Evolutionary conservation across 129 eudicot species (phyloP).

Genomic region (Erigeron canadensis): DNA sequence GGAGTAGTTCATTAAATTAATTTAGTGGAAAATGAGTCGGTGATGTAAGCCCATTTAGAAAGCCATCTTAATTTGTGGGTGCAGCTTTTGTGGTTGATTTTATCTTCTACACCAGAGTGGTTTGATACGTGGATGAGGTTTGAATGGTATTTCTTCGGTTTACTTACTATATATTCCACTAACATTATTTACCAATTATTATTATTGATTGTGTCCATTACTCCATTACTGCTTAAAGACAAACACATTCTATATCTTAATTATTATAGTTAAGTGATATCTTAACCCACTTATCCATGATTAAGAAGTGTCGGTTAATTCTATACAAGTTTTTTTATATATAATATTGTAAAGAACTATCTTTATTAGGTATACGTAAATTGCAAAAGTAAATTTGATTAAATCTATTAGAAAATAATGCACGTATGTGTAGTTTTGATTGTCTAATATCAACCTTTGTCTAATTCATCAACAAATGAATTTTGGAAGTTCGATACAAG

Average conservation of each 20-base stretch:
- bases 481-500: too few relatives aligned
- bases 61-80: conserved; percentile 17
- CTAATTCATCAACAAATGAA: too few relatives aligned
- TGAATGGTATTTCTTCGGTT: conserved; percentile 10
- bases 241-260: conserved; percentile 2
- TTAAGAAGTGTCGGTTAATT: background rate
- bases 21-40: conserved; percentile 21
- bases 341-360: too few relatives aligned
- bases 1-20: background rate
- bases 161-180: conserved; percentile 31
- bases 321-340: background rate
- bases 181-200: conserved; percentile 29
- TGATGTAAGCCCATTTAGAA: conserved; percentile 37
- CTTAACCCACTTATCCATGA: conserved; percentile 29
- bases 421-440: too few relatives aligned
- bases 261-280: conserved; percentile 4
- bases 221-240: conserved; percentile 14
- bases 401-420: too few relatives aligned
- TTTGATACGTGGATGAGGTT: conserved; percentile 26
- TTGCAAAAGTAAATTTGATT: too few relatives aligned
- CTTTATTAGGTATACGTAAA: background rate
- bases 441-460: too few relatives aligned
- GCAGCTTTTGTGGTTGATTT: conserved; percentile 27
- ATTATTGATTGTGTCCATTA: conserved; percentile 16
- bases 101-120: conserved; percentile 24